Conservation (phyloP, 164 flowering plant species). For the Aristolochia californica region DNA sequence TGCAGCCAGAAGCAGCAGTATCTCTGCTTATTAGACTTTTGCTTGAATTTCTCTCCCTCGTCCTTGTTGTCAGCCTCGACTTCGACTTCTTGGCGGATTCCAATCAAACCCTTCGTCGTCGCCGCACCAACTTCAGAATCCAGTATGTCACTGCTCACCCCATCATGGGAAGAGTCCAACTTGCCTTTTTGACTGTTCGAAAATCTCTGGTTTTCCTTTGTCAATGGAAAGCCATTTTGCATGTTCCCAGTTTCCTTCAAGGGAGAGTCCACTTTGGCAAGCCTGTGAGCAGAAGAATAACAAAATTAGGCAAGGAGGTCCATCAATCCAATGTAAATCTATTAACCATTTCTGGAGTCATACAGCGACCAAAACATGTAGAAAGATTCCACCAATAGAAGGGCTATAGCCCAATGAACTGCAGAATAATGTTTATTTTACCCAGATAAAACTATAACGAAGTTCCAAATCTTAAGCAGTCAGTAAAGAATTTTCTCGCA, state of each 20-base stretch:
- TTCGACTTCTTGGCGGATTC: too few relatives aligned
- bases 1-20: slow-evolving; percentile 2
- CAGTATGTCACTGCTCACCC: too few relatives aligned
- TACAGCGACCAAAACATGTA: not conserved
- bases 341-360: too few relatives aligned
- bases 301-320: not conserved
- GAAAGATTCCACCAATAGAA: not conserved
- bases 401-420: too few relatives aligned
- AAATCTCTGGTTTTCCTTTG: not conserved
- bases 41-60: not conserved
- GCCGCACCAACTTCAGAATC: not conserved
- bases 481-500: not conserved
- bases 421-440: not conserved
- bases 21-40: not conserved
- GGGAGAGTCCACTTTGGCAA: too few relatives aligned
- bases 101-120: not conserved
- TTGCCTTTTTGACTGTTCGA: not conserved
- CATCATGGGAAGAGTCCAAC: not conserved
- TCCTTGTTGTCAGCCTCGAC: not conserved
- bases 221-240: not conserved
- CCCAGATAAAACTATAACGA: too few relatives aligned
- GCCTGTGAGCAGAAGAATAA: not conserved
- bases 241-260: not conserved
- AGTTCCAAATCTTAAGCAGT: not conserved
- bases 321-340: too few relatives aligned